Conservation (phyloP, 2,329 filamentous ascomycete species). For the Ophiocordyceps camponoti-rufipedis region DNA sequence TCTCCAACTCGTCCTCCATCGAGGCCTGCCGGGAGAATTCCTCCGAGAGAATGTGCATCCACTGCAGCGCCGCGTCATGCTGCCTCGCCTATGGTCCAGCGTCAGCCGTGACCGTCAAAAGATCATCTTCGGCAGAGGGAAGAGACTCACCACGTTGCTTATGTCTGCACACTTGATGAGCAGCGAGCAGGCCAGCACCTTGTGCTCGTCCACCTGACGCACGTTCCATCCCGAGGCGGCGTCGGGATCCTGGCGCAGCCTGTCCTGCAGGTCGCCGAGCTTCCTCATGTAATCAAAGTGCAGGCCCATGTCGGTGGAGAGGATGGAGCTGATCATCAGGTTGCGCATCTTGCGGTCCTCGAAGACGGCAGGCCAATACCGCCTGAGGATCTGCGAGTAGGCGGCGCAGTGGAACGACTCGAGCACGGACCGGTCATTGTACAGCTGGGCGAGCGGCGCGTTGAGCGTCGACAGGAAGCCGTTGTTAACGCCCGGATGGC, state of each 20-base stretch:
- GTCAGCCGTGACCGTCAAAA: neutral
- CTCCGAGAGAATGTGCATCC: conserved; percentile 88
- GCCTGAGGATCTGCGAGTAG: conserved; percentile 84
- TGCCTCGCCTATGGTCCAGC: conserved; percentile 46
- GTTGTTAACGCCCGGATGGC: conserved; percentile 95
- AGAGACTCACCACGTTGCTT: conserved; percentile 71
- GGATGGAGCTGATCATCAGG: conserved; percentile 91
- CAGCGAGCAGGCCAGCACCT: conserved; percentile 68
- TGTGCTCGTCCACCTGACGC: conserved; percentile 58
- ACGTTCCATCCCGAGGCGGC: conserved; percentile 59
- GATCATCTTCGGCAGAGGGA: too few relatives aligned
- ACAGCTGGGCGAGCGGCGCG: conserved; percentile 80
- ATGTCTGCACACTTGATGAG: conserved; percentile 98
- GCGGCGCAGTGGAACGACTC: conserved; percentile 97
- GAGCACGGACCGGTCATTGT: conserved; percentile 91
- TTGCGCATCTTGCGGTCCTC: conserved; percentile 63
- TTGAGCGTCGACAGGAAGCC: conserved; percentile 86
- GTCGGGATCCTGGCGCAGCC: conserved; percentile 46
- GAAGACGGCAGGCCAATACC: conserved; percentile 78
- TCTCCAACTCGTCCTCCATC: conserved; percentile 78
- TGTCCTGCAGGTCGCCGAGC: conserved; percentile 63
- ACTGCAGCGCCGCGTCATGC: conserved; percentile 65
- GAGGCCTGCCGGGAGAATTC: conserved; percentile 86
- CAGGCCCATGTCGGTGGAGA: conserved; percentile 92
- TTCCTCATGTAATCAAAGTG: conserved; percentile 96